Evolutionary conservation across 805 yeast species (phyloP), one percentile per base, ranked within the genome.

Genomic region (Saturnispora hagleri): DNA sequence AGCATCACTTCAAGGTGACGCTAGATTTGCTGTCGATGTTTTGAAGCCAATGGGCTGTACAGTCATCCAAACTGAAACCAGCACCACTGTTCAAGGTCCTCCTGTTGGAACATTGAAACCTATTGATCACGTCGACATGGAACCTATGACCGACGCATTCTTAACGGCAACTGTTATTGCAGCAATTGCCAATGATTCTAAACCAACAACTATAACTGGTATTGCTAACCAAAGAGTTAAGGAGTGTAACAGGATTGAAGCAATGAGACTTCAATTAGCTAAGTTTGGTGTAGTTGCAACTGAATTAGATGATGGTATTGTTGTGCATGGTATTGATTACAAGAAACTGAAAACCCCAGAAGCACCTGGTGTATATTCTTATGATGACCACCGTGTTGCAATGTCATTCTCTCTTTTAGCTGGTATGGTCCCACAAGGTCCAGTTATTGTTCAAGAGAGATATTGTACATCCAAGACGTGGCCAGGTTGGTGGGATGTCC

Each of bases 401-500:
- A 93, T 93, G 99, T 86, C 96, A 52, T 86, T 93, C 69, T 87
- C 96, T 4, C 73, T 93, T 53, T 71, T 93, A 50, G 91, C 97
- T 4, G 89, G 95, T 35, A 73, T 87, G 60, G 64, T 69, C 44
- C 50, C 46, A 41, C 60, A 62, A 1, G 73, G 72, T 3, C 82
- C 86, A 1, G 91, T 86, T 1, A 72, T 81, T 57, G 81, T 93
- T 53, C 80, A 84, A 58, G 97, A 91, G 63, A 81, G 97, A 69
- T 79, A 85, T 26, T 89, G 97, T 65, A 95, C 97, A 1, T 95
- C 91, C 52, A 93, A 93, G 72, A 93, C 99, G 0, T 93, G 99
- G 99, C 99, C 99, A 20, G 98, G 97, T 38, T 93, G 99, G 99
- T 93, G 99, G 99, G 99, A 93, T 69, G 77, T 82, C 35, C 73